A percentile compares a stretch with the other conserved stretches of the same genome.
Evolutionary conservation across 768 basidiomycete species (phyloP).

Genomic region (Boletus subcaerulescens): DNA sequence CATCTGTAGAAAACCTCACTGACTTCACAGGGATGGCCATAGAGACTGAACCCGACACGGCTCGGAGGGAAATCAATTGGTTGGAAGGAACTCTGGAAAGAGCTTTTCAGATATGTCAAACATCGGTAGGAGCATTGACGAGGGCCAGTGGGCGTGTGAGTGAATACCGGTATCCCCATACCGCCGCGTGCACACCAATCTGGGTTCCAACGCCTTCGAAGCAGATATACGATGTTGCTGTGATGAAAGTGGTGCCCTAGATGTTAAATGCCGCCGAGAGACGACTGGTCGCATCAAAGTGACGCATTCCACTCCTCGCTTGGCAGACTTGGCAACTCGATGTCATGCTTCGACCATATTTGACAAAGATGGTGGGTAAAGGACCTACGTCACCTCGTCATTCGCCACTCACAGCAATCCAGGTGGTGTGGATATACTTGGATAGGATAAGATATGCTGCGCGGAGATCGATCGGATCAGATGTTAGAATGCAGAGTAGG

Average conservation of each 20-base stretch:
- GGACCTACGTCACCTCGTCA: conserved; percentile 28
- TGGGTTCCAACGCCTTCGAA: background rate
- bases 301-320: conserved; percentile 2
- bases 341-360: background rate
- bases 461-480: conserved; percentile 21
- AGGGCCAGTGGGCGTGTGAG: background rate
- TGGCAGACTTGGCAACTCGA: background rate
- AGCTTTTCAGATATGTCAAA: background rate
- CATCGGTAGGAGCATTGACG: background rate
- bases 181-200: background rate
- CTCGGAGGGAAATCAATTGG: background rate
- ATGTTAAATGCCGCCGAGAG: conserved; percentile 3
- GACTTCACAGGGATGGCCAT: too few species aligned
- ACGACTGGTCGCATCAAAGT: conserved; percentile 4
- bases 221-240: background rate
- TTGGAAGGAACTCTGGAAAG: background rate
- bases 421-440: conserved; percentile 11
- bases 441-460: conserved; percentile 9
- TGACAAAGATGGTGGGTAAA: conserved; percentile 5
- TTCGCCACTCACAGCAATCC: conserved; percentile 1
- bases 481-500: conserved; percentile 2
- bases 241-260: background rate
- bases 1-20: too few species aligned
- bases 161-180: background rate
- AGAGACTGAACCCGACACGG: background rate